phyloP scores from a whole-genome alignment of 2,329 filamentous ascomycete genomes.

The Chaetomiaceae sp. region DNA sequence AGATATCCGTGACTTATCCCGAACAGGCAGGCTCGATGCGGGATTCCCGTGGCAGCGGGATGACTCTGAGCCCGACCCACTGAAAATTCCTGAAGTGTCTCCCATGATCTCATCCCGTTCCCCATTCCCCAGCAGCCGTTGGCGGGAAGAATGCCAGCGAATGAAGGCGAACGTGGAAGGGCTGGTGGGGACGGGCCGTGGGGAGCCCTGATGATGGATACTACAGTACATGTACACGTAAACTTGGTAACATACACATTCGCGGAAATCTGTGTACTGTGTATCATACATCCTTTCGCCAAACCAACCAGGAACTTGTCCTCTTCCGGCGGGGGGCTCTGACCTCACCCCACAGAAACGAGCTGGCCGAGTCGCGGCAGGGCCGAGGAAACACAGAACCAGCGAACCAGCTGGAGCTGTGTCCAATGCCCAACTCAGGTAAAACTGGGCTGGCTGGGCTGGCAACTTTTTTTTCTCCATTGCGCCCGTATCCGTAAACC shows the following conservation, averaged over 20 bases:
- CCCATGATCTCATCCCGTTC: slow-evolving; percentile 14
- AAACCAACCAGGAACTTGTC: background rate
- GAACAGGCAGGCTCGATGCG: slow-evolving; percentile 6
- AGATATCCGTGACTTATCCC: background rate
- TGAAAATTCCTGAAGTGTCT: background rate
- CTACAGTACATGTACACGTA: too few species aligned
- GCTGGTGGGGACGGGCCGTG: background rate
- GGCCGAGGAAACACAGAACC: background rate
- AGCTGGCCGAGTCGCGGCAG: slow-evolving; percentile 6
- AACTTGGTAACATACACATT: too few species aligned
- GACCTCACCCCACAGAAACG: slow-evolving; percentile 21
- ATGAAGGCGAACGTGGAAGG: background rate
- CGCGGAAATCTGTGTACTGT: background rate
- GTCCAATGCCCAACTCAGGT: too few species aligned
- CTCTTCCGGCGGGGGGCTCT: slow-evolving; percentile 9
- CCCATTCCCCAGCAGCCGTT: slow-evolving; percentile 2
- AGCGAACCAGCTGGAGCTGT: background rate
- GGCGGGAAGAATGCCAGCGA: slow-evolving; percentile 9
- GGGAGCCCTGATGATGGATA: too few species aligned
- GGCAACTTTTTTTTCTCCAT: too few species aligned
- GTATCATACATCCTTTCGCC: too few species aligned
- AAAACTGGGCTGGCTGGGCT: too few species aligned
- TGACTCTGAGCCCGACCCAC: slow-evolving; percentile 2
- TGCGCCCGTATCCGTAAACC: background rate
- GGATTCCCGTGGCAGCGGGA: background rate